These are phyloP conservation scores for Phaseolus lunatus DNA, from an alignment of 306 rosid genomes.

Conservation along the genomic window DNA sequence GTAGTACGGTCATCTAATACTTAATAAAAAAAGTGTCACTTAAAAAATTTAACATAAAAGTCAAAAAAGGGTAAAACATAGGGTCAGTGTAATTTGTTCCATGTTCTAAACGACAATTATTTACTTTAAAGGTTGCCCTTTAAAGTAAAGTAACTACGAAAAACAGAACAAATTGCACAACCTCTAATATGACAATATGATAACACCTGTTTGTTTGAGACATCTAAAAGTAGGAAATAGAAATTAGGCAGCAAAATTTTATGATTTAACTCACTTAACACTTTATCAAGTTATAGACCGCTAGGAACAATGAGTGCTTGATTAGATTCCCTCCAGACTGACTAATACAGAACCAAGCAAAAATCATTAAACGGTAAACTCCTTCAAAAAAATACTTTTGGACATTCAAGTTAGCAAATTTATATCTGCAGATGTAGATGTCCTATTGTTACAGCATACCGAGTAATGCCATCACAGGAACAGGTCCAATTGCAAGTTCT, in stretches of 20 bases:
- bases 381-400: slow-evolving; percentile 11
- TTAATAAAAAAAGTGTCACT: no score
- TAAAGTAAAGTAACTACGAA: background rate
- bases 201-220: background rate
- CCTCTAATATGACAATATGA: background rate
- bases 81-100: no score
- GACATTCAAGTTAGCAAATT: slow-evolving; percentile 28
- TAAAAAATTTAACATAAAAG: no score
- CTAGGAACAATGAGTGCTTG: slow-evolving; percentile 16
- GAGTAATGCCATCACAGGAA: slow-evolving; percentile 1
- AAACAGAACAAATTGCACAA: background rate
- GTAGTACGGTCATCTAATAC: no score
- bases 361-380: slow-evolving; percentile 20
- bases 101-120: background rate
- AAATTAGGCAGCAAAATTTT: background rate
- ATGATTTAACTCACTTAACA: background rate
- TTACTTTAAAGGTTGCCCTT: background rate
- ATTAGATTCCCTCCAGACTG: slow-evolving; percentile 6
- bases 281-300: background rate
- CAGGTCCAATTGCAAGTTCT: slow-evolving; percentile 42
- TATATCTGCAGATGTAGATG: slow-evolving; percentile 35
- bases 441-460: slow-evolving; percentile 39
- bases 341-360: slow-evolving; percentile 23
- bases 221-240: slow-evolving; percentile 3
- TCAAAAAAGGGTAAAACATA: no score